phyloP scores from a whole-genome alignment of 1,139 yeast species.

The Lodderomyces beijingensis region DNA sequence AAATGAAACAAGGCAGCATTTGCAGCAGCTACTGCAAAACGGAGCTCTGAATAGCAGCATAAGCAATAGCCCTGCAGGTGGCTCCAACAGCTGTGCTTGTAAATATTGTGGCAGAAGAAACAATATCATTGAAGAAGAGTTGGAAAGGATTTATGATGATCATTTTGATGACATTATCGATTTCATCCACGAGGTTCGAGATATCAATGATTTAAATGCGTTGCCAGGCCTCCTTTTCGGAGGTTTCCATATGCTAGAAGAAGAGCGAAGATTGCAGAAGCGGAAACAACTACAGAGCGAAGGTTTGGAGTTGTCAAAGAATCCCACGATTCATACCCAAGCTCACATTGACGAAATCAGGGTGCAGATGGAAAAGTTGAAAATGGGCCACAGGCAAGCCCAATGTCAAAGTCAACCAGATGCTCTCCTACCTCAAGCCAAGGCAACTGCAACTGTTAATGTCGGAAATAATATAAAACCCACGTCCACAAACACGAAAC shows the following conservation, averaged over 20 bases:
- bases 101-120: slow-evolving; percentile 76
- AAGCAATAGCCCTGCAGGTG: slow-evolving; percentile 2
- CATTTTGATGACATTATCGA: slow-evolving; percentile 52
- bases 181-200: slow-evolving; percentile 37
- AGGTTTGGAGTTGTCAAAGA: slow-evolving; percentile 10
- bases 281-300: slow-evolving; percentile 21
- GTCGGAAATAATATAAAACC: too few relatives aligned
- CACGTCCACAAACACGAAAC: not conserved
- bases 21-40: slow-evolving; percentile 12
- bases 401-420: not conserved
- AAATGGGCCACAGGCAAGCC: slow-evolving; percentile 2
- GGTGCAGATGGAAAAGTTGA: slow-evolving; percentile 8
- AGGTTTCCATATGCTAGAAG: slow-evolving; percentile 38
- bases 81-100: slow-evolving; percentile 54
- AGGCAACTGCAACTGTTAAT: not conserved
- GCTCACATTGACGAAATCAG: slow-evolving; percentile 9
- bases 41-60: slow-evolving; percentile 6
- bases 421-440: not conserved
- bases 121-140: slow-evolving; percentile 70
- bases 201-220: slow-evolving; percentile 38
- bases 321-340: slow-evolving; percentile 8
- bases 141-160: slow-evolving; percentile 52
- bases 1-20: slow-evolving; percentile 21
- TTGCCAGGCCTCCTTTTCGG: slow-evolving; percentile 39
- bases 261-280: slow-evolving; percentile 31